phyloP scores from a whole-genome alignment of 768 basidiomycete genomes.

The Trametes coccinea region DNA sequence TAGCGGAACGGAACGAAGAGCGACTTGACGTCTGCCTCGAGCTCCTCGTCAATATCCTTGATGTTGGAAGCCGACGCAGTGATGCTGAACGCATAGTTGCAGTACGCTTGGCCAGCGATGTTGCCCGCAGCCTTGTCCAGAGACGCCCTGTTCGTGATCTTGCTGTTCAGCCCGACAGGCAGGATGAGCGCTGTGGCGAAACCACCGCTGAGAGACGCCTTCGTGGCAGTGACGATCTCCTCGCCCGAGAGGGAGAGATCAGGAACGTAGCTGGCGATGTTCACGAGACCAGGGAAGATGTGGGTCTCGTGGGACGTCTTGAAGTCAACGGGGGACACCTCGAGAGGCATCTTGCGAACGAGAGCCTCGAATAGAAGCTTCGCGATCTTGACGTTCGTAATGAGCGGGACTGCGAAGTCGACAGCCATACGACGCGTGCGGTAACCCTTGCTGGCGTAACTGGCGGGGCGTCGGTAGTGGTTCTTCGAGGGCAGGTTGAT shows the following conservation, averaged over 20 bases:
- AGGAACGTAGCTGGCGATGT: constrained; percentile 86
- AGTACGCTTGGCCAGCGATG: constrained; percentile 65
- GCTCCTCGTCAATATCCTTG: constrained; percentile 65
- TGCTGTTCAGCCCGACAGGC: constrained; percentile 62
- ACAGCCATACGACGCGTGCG: constrained; percentile 97
- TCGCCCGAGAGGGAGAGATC: constrained; percentile 54
- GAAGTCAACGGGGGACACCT: constrained; percentile 88
- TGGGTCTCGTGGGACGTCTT: constrained; percentile 93
- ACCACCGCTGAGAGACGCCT: constrained; percentile 85
- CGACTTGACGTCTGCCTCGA: constrained; percentile 77
- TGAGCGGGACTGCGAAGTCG: constrained; percentile 95
- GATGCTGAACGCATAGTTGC: constrained; percentile 85
- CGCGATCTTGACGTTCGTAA: constrained; percentile 98
- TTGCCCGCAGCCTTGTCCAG: constrained; percentile 72
- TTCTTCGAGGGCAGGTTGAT: constrained; percentile 99
- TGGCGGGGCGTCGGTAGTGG: constrained; percentile 94
- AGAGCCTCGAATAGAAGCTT: constrained; percentile 94
- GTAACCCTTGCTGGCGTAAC: constrained; percentile 96
- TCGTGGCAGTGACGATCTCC: constrained; percentile 67
- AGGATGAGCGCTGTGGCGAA: constrained; percentile 85
- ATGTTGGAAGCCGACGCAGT: constrained; percentile 73
- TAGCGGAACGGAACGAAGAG: constrained; percentile 82
- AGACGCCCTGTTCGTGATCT: constrained; percentile 65
- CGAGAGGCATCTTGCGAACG: constrained; percentile 84
- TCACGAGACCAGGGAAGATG: constrained; percentile 89